Evolutionary conservation across 495 filamentous ascomycete species (phyloP).

Genomic region (Penicillium maclennaniae): DNA sequence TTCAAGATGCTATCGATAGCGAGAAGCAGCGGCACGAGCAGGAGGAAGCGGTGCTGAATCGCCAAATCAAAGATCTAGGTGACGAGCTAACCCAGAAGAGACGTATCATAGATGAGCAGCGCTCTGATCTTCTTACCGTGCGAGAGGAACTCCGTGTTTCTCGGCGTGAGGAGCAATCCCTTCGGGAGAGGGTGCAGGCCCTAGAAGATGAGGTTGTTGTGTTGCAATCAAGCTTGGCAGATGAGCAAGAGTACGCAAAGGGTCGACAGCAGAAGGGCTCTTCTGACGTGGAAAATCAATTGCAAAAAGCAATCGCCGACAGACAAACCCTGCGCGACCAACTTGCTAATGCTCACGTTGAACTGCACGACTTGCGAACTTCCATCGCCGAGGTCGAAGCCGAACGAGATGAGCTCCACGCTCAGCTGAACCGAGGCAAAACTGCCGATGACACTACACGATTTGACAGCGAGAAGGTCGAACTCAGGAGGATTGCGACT

Average conservation of each 20-base stretch:
- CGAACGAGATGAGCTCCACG: constrained; percentile 62
- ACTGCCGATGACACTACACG: constrained; percentile 51
- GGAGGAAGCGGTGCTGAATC: constrained; percentile 51
- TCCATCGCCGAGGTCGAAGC: constrained; percentile 52
- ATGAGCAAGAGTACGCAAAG: constrained; percentile 65
- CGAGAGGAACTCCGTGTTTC: constrained; percentile 66
- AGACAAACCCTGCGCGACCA: constrained; percentile 62
- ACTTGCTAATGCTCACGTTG: constrained; percentile 55
- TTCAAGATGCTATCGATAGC: constrained; percentile 60
- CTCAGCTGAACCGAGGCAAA: constrained; percentile 48
- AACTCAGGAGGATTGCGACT: constrained; percentile 55
- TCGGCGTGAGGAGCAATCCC: constrained; percentile 57
- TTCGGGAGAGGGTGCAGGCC: constrained; percentile 66
- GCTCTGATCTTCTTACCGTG: constrained; percentile 55
- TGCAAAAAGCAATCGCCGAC: constrained; percentile 51
- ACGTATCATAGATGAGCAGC: constrained; percentile 49
- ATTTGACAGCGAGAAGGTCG: constrained; percentile 60
- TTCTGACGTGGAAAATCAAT: constrained; percentile 44
- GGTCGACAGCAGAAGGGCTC: constrained; percentile 46
- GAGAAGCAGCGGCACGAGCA: constrained; percentile 54
- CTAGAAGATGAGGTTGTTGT: constrained; percentile 79
- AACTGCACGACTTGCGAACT: constrained; percentile 54
- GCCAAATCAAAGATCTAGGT: constrained; percentile 56
- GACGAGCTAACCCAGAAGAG: constrained; percentile 54
- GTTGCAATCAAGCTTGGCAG: constrained; percentile 68